Conservation (phyloP, 2,329 filamentous ascomycete genomes). For the Celoporthe dispersa region DNA sequence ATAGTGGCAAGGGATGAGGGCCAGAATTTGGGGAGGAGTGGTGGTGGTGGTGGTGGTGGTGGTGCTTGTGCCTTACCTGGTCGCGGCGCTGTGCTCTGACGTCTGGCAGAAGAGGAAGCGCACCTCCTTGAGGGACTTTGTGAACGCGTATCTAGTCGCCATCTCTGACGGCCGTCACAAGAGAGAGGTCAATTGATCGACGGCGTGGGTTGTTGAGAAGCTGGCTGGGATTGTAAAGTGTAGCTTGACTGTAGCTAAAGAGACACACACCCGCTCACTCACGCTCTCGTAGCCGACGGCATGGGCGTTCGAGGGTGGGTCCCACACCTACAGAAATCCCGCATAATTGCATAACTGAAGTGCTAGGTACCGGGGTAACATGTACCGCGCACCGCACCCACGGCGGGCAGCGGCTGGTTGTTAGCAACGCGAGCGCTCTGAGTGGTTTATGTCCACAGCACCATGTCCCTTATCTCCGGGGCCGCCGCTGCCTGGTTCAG, state of each 20-base stretch:
- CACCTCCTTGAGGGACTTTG: constrained; percentile 87
- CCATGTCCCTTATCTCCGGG: constrained; percentile 24
- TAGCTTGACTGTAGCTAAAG: background rate
- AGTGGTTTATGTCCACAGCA: constrained; percentile 9
- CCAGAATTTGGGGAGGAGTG: background rate
- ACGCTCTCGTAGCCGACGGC: background rate
- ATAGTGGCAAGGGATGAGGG: background rate
- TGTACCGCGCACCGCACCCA: background rate
- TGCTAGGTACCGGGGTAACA: background rate
- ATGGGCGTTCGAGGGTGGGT: background rate
- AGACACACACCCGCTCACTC: background rate
- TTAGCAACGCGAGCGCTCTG: constrained; percentile 4
- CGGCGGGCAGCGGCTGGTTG: background rate
- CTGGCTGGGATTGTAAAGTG: background rate
- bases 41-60: background rate
- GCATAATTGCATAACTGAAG: constrained; percentile 14
- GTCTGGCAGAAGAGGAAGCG: constrained; percentile 98
- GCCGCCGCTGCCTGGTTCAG: background rate
- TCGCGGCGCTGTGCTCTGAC: constrained; percentile 84
- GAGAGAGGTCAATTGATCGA: constrained; percentile 1
- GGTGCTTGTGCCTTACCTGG: constrained; percentile 64
- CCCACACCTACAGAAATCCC: background rate
- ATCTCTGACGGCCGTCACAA: constrained; percentile 54
- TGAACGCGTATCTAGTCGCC: constrained; percentile 93
- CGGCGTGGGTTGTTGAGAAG: background rate